Evolutionary conservation across 2,329 filamentous ascomycete species (phyloP).

Genomic region (Curvularia spicifera): DNA sequence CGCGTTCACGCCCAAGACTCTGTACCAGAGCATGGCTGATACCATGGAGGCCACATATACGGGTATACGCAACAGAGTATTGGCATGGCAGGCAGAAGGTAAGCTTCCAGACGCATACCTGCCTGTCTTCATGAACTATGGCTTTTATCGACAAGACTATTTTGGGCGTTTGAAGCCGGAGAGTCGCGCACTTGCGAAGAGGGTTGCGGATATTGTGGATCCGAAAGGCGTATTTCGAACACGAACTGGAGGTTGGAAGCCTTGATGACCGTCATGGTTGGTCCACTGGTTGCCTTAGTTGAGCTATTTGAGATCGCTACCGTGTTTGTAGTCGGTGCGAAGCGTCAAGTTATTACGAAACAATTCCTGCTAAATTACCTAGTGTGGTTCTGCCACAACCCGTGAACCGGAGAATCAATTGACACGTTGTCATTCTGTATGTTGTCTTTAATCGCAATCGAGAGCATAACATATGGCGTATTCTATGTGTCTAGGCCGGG

Average conservation of each 20-base stretch:
- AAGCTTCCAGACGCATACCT: slow-evolving; percentile 52
- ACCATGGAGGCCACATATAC: slow-evolving; percentile 50
- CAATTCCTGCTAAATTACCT: not conserved
- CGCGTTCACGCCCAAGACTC: slow-evolving; percentile 44
- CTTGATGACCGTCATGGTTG: slow-evolving; percentile 23
- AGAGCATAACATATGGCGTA: not conserved
- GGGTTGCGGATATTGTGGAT: slow-evolving; percentile 51
- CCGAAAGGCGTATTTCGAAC: slow-evolving; percentile 51
- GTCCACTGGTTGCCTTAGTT: not conserved
- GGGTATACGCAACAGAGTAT: slow-evolving; percentile 47
- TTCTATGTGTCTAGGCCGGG: too few relatives aligned
- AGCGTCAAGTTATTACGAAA: not conserved
- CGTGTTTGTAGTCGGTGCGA: not conserved
- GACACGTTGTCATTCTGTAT: not conserved
- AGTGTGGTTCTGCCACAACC: too few relatives aligned
- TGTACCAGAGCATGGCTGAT: slow-evolving; percentile 51
- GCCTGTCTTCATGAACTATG: slow-evolving; percentile 59
- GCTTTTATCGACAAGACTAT: slow-evolving; percentile 55
- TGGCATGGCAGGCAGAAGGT: slow-evolving; percentile 48
- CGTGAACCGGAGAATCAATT: not conserved
- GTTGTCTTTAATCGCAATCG: not conserved
- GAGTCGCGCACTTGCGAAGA: slow-evolving; percentile 43
- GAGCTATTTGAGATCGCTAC: not conserved
- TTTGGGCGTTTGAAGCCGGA: slow-evolving; percentile 51
- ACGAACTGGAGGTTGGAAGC: slow-evolving; percentile 53